Evolutionary conservation across 2,329 filamentous ascomycete genomes (phyloP), one percentile per base, ranked within the genome.

Genomic region (Epichloe coenophiala): DNA sequence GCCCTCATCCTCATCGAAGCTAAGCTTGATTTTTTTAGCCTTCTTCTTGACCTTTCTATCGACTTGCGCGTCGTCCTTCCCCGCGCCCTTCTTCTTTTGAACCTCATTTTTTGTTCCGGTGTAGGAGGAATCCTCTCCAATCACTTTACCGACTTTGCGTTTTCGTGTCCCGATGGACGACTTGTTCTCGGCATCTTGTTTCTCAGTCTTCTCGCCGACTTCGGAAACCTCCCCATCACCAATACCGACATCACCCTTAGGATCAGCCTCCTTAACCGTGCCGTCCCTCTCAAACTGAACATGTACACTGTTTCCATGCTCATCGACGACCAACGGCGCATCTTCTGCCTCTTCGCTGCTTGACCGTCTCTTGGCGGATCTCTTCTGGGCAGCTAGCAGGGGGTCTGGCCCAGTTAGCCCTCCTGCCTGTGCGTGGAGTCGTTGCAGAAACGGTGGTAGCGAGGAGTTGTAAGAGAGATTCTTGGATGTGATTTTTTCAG

Each of bases 341-440:
- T 91, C 86, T 57, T 91, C 86, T 12, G 84, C 84, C 53, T 88
- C 81, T 40, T 83, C 82, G 57, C 83, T 81, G 53, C 71, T 78
- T 15, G 77, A 78, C 37, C 73, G 74, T 66, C 71, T 76, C 68
- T 72, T 76, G 52, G 60, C 65, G 46, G 72, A 68, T n/a, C 77
- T 68, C 2, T 75, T 68, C 17, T 69, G 70, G 5, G 67, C 69
- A 1, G 75, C 71, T 38, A 78, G 68, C 41, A 77, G 68, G 4
- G 4, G 73, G 51, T 80, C 74, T 58, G 78, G 69, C 38, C 75
- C 67, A 65, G 71, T 61, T 72, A 65, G 60, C 66, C 66, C 65
- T 62, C 72, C 61, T 69, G 65, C 61, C 64, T 80, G 67, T 57
- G 76, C 72, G 69, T 75, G 73, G 23, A 82, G 70, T 17, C 71